phyloP scores from a whole-genome alignment of 192 early-diverging fungal genomes.

The Thamnidium elegans region DNA sequence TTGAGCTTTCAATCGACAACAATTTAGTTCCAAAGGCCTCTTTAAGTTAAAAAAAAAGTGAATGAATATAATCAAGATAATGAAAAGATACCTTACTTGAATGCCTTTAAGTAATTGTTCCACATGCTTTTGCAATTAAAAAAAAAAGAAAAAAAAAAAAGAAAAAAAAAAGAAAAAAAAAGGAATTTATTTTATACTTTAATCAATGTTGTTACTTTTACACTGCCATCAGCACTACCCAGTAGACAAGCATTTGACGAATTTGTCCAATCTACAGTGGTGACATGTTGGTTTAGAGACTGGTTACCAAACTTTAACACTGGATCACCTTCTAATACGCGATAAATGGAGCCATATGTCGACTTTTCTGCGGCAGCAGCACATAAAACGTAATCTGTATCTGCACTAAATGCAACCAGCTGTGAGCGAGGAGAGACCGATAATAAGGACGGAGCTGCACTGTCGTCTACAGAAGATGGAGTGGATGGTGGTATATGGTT shows the following conservation, averaged over 20 bases:
- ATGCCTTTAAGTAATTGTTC: too few species aligned
- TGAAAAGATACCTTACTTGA: too few species aligned
- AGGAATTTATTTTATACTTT: conserved; percentile 27
- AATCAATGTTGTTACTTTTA: conserved; percentile 52
- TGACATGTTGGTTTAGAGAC: conserved; percentile 39
- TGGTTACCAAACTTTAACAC: conserved; percentile 40
- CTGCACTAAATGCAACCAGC: conserved; percentile 49
- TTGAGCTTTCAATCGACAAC: too few species aligned
- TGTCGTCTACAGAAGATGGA: conserved; percentile 7
- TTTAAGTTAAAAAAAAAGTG: too few species aligned
- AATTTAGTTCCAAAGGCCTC: too few species aligned
- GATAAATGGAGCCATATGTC: conserved; percentile 45
- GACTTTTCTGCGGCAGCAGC: conserved; percentile 20
- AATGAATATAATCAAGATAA: too few species aligned
- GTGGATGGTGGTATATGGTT: background rate
- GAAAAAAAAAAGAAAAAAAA: too few species aligned
- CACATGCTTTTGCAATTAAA: too few species aligned
- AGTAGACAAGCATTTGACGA: conserved; percentile 49
- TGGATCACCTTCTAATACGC: conserved; percentile 41
- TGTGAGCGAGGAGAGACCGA: conserved; percentile 38
- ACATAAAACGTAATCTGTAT: conserved; percentile 53
- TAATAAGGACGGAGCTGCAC: conserved; percentile 25
- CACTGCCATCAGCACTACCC: conserved; percentile 49
- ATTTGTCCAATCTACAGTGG: conserved; percentile 53
- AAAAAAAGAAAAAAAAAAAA: too few species aligned